These are phyloP conservation scores for Hygrophorus russula DNA, from an alignment of 768 basidiomycete species.

Conservation along the genomic window DNA sequence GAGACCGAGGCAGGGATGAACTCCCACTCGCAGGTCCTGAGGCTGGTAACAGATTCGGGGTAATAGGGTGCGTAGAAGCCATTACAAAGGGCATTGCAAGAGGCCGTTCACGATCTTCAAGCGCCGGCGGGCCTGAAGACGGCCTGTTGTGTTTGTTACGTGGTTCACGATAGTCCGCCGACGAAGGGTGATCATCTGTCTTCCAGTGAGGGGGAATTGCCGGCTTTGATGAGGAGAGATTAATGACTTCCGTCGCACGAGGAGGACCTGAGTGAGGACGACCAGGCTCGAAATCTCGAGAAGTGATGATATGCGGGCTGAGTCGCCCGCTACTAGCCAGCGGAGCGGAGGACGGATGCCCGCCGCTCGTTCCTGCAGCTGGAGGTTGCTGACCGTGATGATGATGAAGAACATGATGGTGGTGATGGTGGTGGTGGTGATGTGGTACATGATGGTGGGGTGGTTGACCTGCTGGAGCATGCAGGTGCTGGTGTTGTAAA, in stretches of 20 bases:
- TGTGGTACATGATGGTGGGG: conserved; percentile 21
- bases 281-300: conserved; percentile 21
- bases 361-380: conserved; percentile 2
- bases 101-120: conserved; percentile 42
- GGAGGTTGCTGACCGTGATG: conserved; percentile 18
- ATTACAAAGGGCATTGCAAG: conserved; percentile 44
- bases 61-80: conserved; percentile 31
- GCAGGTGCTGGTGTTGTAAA: conserved; percentile 21
- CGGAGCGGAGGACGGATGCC: conserved; percentile 7
- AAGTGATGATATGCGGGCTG: conserved; percentile 5
- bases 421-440: conserved; percentile 42
- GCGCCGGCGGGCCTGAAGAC: conserved; percentile 26
- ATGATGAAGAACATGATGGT: conserved; percentile 36
- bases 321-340: background rate
- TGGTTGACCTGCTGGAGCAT: conserved; percentile 17
- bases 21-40: conserved; percentile 15
- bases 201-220: conserved; percentile 26
- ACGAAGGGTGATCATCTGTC: conserved; percentile 18
- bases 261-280: conserved; percentile 24
- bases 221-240: conserved; percentile 28
- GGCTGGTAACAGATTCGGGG: conserved; percentile 10
- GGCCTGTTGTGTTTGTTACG: conserved; percentile 18
- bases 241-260: conserved; percentile 41
- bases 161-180: conserved; percentile 19
- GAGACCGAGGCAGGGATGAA: conserved; percentile 11